These are phyloP conservation scores for Plectosphaerella cucumerina DNA, from an alignment of 2,329 filamentous ascomycete species.

Conservation along the genomic window DNA sequence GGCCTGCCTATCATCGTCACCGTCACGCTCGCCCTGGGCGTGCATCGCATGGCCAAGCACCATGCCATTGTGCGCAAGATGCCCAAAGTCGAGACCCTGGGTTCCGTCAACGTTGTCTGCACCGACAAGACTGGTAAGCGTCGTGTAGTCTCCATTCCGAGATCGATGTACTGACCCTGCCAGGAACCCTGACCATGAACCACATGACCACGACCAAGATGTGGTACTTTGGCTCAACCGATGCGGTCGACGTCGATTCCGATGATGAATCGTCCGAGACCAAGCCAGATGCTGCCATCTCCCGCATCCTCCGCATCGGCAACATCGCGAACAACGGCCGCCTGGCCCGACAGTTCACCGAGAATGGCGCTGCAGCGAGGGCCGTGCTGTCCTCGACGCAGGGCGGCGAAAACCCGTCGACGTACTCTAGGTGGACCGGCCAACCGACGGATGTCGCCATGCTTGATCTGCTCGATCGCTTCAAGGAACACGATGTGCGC, in stretches of 20 bases:
- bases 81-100: conserved; percentile 94
- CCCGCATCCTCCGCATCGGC: conserved; percentile 81
- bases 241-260: conserved; percentile 47
- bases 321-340: conserved; percentile 96
- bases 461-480: conserved; percentile 84
- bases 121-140: conserved; percentile 85
- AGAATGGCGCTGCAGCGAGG: conserved; percentile 66
- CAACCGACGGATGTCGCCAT: conserved; percentile 98
- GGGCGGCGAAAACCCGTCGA: conserved; percentile 54
- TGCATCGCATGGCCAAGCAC: conserved; percentile 91
- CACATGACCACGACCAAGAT: conserved; percentile 97
- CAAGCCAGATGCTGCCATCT: conserved; percentile 67
- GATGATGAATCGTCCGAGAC: conserved; percentile 50
- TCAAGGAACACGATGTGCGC: conserved; percentile 87
- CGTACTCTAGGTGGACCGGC: conserved; percentile 87
- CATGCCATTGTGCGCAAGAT: conserved; percentile 94
- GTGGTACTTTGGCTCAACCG: conserved; percentile 79
- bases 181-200: conserved; percentile 88
- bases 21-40: conserved; percentile 89
- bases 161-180: not conserved
- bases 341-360: conserved; percentile 67
- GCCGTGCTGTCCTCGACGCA: conserved; percentile 85
- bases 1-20: conserved; percentile 97
- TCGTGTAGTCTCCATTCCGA: not conserved
- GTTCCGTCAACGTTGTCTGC: conserved; percentile 99